A percentile compares a stretch with the other conserved stretches of the same genome.
These are phyloP conservation scores for Silene noctiflora DNA, from an alignment of 179 eudicot species.

Conservation along the genomic window DNA sequence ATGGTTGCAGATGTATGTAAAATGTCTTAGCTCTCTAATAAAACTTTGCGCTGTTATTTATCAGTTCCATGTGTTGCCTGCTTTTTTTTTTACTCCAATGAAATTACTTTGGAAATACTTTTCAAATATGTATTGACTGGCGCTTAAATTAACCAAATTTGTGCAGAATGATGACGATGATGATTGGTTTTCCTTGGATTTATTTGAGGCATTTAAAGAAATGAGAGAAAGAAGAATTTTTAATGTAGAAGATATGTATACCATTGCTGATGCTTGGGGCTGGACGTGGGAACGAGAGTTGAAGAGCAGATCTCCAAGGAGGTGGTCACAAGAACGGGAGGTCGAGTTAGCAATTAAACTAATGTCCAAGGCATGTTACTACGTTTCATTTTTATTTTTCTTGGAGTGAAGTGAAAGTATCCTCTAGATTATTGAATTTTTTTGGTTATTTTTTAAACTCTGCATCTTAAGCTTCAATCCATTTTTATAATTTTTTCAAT, in stretches of 20 bases:
- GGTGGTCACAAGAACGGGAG: constrained; percentile 99
- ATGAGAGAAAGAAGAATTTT: constrained; percentile 63
- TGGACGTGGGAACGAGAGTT: constrained; percentile 98
- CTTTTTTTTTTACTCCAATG: not conserved
- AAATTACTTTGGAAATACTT: not conserved
- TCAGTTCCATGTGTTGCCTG: constrained; percentile 5
- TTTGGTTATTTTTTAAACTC: too few species aligned
- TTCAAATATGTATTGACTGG: not conserved
- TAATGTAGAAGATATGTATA: constrained; percentile 90
- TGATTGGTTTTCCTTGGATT: constrained; percentile 89
- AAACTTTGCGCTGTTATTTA: not conserved
- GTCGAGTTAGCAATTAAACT: constrained; percentile 85
- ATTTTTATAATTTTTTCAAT: too few species aligned
- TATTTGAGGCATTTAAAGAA: constrained; percentile 79
- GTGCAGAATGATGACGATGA: constrained; percentile 82
- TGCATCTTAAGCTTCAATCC: too few species aligned
- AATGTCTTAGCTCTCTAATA: constrained; percentile 12
- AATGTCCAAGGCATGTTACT: constrained; percentile 70
- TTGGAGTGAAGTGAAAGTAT: too few species aligned
- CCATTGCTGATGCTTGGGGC: constrained; percentile 97
- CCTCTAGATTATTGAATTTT: too few species aligned
- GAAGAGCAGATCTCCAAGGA: constrained; percentile 66
- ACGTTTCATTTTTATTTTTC: not conserved
- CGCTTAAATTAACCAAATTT: not conserved
- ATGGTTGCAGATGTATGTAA: constrained; percentile 52